Percentiles rank a stretch among this genome's conserved stretches.
Conservation (phyloP, 139 green algal species). For the Coelastrella sp. region DNA sequence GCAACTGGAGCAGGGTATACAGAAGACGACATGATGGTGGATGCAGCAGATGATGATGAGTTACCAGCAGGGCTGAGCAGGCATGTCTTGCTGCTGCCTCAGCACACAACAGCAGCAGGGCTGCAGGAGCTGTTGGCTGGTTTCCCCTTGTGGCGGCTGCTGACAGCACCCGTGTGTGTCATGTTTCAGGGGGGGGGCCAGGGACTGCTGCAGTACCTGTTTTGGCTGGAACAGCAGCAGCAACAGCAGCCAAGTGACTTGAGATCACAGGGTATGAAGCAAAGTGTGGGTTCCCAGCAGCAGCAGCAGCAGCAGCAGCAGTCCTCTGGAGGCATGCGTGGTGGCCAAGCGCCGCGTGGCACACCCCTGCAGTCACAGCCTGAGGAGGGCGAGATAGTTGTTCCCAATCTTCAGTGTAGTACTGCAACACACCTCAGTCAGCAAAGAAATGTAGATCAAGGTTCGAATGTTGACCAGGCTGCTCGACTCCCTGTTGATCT, state of each 20-base stretch:
- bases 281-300: neutral
- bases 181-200: neutral
- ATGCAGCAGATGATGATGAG: neutral
- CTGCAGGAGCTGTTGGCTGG: slow-evolving; percentile 61
- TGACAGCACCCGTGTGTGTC: slow-evolving; percentile 18
- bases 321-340: too few species aligned
- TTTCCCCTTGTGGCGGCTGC: slow-evolving; percentile 22
- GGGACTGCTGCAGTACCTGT: neutral
- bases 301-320: slow-evolving; percentile 31
- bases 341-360: neutral
- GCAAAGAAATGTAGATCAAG: neutral
- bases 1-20: slow-evolving; percentile 10
- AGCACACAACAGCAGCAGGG: slow-evolving; percentile 6
- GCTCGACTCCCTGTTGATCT: neutral
- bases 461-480: neutral
- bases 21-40: neutral
- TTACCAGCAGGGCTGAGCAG: neutral
- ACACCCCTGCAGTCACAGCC: neutral
- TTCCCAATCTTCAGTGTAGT: neutral
- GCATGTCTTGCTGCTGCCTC: neutral
- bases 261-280: too few species aligned
- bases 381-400: neutral
- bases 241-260: neutral
- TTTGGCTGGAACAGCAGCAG: slow-evolving; percentile 9
- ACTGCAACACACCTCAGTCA: too few species aligned